Base-by-base conservation (phyloP, 257 asterid species). In the Pogostemon cablin region DNA sequence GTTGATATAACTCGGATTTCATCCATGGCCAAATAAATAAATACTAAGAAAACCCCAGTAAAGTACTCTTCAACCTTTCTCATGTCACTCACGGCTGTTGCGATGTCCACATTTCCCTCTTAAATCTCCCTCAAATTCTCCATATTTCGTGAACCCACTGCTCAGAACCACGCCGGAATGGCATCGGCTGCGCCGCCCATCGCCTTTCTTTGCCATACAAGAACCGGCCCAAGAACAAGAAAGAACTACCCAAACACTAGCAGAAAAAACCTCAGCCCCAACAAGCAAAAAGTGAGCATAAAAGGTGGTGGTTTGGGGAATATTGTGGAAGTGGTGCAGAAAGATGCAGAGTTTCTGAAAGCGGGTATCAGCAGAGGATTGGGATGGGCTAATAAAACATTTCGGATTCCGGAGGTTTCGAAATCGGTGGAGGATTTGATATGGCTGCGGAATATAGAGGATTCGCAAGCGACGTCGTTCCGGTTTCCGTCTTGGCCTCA, bases 391-490 rank as follows among this genome's bases (percentile, higher is more conserved):
- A 89, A 86, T 62, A 79, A 69, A 66, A 82, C 88, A 7, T 78
- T 90, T 75, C 77, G 82, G 32, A 66, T 87, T 58, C 87, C 96
- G 0, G 77, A 86, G 79, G 78, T 89, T 12, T 81, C 83, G 0
- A 89, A 87, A 76, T 62, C 87, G 46, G 69, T 87, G 67, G 96
- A 91, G 80, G 95, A 93, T 71, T 72, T 89, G 7, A 57, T 93
- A 25, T 93, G 99, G 99, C 86, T 93, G 52, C 87, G 96, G 65
- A 82, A 79, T 74, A 72, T 84, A 54, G 96, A 93, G 80, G 85
- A 91, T 69, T 86, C 87, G 6, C 57, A 43, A 32, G 84, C 77
- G 53, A 68, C 79, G 63, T 41, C 15, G 38, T 72, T 68, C 20
- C 77, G 40, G 76, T 44, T 75, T 55, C 91, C 92, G 53, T 68